These are phyloP conservation scores for Solanum gandarillasii DNA, from an alignment of 257 asterid genomes.

Conservation along the genomic window DNA sequence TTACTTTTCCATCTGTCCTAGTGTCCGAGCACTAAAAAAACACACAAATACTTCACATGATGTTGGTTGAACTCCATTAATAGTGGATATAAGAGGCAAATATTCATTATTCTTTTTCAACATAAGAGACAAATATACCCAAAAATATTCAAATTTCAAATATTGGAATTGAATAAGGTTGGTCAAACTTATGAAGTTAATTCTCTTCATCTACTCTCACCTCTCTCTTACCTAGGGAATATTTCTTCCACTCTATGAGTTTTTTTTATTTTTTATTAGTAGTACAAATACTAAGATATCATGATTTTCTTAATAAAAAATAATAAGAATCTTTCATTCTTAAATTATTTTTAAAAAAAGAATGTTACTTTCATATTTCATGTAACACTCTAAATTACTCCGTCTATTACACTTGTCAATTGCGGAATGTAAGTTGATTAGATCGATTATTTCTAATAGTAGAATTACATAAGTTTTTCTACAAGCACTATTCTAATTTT, in stretches of 20 bases:
- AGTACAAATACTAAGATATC: neutral
- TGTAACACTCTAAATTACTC: neutral
- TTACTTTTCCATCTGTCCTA: too few relatives aligned
- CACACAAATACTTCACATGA: neutral
- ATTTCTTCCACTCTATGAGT: constrained; percentile 14
- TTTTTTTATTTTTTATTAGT: neutral
- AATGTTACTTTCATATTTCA: neutral
- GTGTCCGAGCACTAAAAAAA: too few relatives aligned
- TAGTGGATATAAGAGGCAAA: neutral
- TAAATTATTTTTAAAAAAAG: too few relatives aligned
- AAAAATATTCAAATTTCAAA: neutral
- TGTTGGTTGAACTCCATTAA: neutral
- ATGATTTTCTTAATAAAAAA: too few relatives aligned
- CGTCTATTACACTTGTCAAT: neutral
- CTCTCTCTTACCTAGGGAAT: constrained; percentile 14
- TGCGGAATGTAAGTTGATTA: neutral
- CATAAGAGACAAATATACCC: neutral
- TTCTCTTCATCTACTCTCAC: neutral
- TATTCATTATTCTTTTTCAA: too few relatives aligned
- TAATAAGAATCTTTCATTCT: neutral
- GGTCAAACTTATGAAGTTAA: constrained; percentile 10
- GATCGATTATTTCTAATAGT: neutral
- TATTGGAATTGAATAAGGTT: neutral
- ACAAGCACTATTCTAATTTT: too few relatives aligned
- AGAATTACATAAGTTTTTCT: too few relatives aligned